A percentile compares a stretch with the other conserved stretches of the same genome.
Conservation (phyloP, 352 stramenopile species). For the Phytophthora idaei region DNA sequence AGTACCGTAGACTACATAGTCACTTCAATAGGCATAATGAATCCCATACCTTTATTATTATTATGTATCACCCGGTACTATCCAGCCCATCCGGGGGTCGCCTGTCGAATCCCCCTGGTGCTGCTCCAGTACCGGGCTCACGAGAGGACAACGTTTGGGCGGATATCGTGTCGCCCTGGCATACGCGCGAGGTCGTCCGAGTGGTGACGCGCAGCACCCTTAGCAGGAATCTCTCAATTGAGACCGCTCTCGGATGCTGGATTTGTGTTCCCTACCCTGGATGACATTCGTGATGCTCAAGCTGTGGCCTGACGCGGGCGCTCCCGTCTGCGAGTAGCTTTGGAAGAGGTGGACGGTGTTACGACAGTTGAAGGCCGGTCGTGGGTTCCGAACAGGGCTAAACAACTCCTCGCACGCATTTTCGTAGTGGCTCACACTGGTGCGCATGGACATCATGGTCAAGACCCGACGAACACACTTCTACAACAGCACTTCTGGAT, state of each 20-base stretch:
- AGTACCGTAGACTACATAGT: too few species aligned
- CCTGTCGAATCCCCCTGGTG: too few species aligned
- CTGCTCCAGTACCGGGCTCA: neutral
- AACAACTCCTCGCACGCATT: constrained; percentile 6
- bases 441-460: constrained; percentile 14
- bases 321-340: constrained; percentile 6
- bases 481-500: constrained; percentile 11
- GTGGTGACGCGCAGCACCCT: neutral
- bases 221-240: neutral
- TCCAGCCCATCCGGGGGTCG: too few species aligned
- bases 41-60: too few species aligned
- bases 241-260: neutral
- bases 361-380: neutral
- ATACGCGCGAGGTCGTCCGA: neutral
- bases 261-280: constrained; percentile 10
- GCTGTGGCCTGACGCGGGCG: neutral
- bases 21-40: too few species aligned
- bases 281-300: constrained; percentile 8
- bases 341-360: constrained; percentile 1
- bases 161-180: constrained; percentile 14
- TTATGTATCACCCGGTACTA: too few species aligned
- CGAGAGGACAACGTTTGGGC: constrained; percentile 8
- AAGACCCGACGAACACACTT: neutral
- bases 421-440: constrained; percentile 18
- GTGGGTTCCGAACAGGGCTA: constrained; percentile 10